Base-by-base conservation (phyloP, 352 stramenopile species). In the Globisporangium paddicum region DNA sequence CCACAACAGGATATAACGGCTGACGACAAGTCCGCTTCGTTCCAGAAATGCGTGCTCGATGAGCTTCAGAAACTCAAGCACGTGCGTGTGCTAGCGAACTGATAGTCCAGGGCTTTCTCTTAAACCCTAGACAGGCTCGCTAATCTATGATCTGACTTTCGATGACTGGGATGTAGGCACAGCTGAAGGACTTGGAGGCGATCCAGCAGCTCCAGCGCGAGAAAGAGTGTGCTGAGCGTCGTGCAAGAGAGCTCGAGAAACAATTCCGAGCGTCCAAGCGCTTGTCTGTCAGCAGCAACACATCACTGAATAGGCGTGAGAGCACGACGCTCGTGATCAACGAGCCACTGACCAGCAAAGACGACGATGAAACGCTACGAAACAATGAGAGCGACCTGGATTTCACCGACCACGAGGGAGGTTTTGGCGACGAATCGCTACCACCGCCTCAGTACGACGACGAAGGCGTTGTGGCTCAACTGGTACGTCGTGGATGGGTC, bases 31-130 rank as follows among this genome's bases (percentile, higher is more conserved):
- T 64, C 66, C 0, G 59, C 63, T 16, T 68, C 67, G 18, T 88
- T 88, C 42, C 69, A 86, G 59, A 48, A 69, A 0, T 66, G 79
- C 54, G 68, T 88, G 10, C 38, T 88, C 2, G 35, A 64, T 2
- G 73, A 88, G 45, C 60, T 88, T 6, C 72, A 74, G n/a, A 71
- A 72, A 28, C 68, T 86, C 14, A 86, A 82, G 47, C 37, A 82
- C 45, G 70, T 82, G 26, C 2, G 51, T 64, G 23, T 19, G 19
- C 46, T 66, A 23, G 3, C 0, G 11, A 32, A 32, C 28, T 6
- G 28, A 32, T 32, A 32, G 28, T 35, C 25, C 14, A 42, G 16
- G 32, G 46, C 47, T 23, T n/a, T 60, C 26, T 19, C 54, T 25
- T 47, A 40, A 60, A 64, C 50, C n/a, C n/a, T n/a, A n/a, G n/a